Evolutionary conservation across 805 yeast genomes (phyloP), one percentile per base, ranked within the genome.

Genomic region (Kockiozyma suomiensis): DNA sequence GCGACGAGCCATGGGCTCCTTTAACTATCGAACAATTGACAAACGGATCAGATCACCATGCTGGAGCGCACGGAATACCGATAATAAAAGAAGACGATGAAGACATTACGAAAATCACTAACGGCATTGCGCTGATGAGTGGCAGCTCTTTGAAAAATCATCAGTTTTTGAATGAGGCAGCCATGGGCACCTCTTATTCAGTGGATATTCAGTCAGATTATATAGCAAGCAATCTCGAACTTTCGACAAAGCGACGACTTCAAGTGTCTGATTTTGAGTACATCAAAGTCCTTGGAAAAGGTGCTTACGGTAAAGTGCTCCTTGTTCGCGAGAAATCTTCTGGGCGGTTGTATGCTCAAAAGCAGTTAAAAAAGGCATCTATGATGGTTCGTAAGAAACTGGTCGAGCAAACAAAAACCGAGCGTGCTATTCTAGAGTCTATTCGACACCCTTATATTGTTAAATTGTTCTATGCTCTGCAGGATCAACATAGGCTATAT

Each of bases 241-340:
- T 26, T 12, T 12, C 55, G 21, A 23, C 32, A 25, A 49, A 59
- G 4, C 46, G 50, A 35, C 28, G 43, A 12, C 23, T 58, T 17
- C 33, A 32, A 8, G 47, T 46, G 8, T 21, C 60, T 3, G 96
- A 90, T 70, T 90, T 91, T 68, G 84, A 81, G 66, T 87, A 88
- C 1, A 73, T 91, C 5, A 86, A 83, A 66, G 94, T 90, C 0
- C 76, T 90, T 4, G 97, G 97, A 0, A 82, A 85, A 53, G 97
- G 97, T 2, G 90, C 96, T 1, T 90, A 88, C 67, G 97, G 97
- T 2, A 90, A 88, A 70, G 97, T 90, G 2, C 75, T 88, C 7
- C 75, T 90, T 23, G 97, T 90, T 0, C 82, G 84, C 51, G 91
- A 90, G 70, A 77, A 72, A 54, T 63, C 74, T 23, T 82, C 88